These are phyloP conservation scores for Lunularia cruciata DNA, from an alignment of 225 moss, liverwort and hornwort species.

Conservation along the genomic window DNA sequence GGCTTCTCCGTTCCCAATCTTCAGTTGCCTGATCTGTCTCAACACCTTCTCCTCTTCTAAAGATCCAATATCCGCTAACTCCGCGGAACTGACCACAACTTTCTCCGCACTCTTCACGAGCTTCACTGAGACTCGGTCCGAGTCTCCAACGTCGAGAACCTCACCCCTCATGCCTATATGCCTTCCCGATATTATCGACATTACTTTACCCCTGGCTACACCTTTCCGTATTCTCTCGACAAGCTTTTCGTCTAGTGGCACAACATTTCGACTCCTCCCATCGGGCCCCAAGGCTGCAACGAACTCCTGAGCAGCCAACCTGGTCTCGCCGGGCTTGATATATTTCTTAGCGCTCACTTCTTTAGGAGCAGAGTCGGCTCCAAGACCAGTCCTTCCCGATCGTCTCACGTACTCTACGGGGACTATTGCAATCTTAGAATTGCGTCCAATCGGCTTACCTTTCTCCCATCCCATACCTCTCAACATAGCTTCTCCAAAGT, in stretches of 20 bases:
- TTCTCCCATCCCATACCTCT: conserved; percentile 99
- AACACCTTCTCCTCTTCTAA: conserved; percentile 56
- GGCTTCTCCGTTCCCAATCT: conserved; percentile 47
- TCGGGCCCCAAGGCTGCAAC: conserved; percentile 42
- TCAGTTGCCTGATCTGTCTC: conserved; percentile 52
- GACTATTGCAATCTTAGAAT: conserved; percentile 49
- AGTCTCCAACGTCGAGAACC: conserved; percentile 30
- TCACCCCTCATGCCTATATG: conserved; percentile 53
- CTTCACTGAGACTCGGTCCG: conserved; percentile 40
- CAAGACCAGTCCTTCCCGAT: conserved; percentile 61
- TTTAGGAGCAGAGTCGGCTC: conserved; percentile 62
- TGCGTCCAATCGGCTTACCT: conserved; percentile 86
- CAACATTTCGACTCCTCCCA: conserved; percentile 42
- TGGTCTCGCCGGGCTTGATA: conserved; percentile 73
- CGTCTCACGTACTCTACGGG: conserved; percentile 67
- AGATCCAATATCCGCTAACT: conserved; percentile 56
- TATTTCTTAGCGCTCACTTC: conserved; percentile 52
- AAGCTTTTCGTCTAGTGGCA: conserved; percentile 41
- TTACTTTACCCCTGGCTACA: conserved; percentile 46
- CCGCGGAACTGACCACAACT: conserved; percentile 35
- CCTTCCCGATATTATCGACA: conserved; percentile 57
- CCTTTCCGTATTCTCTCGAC: conserved; percentile 53
- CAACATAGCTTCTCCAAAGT: conserved; percentile 80
- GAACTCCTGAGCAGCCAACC: conserved; percentile 44
- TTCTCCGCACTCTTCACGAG: conserved; percentile 53